Percentiles rank a stretch among this genome's conserved stretches.
These are phyloP conservation scores for Podila verticillata DNA, from an alignment of 192 early-diverging fungal genomes.

Conservation along the genomic window DNA sequence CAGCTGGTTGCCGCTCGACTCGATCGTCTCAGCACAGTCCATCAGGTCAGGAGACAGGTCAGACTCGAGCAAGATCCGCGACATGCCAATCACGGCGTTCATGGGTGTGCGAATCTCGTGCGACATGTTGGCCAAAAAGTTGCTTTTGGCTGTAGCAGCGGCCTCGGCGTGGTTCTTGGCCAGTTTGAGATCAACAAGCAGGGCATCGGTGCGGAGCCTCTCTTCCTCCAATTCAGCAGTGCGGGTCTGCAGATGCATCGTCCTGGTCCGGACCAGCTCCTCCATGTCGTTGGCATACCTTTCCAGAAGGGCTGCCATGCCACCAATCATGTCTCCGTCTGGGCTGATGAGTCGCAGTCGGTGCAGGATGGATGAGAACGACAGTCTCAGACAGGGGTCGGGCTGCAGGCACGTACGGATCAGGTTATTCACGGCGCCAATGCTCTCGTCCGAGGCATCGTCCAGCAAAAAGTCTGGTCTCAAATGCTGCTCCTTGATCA, in stretches of 20 bases:
- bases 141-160: slow-evolving; percentile 54
- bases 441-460: slow-evolving; percentile 43
- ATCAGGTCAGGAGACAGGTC: slow-evolving; percentile 75
- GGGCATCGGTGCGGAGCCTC: slow-evolving; percentile 36
- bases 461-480: slow-evolving; percentile 45
- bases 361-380: slow-evolving; percentile 31
- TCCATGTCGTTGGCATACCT: slow-evolving; percentile 60
- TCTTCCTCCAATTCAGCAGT: slow-evolving; percentile 57
- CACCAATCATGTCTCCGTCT: slow-evolving; percentile 52
- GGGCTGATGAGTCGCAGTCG: slow-evolving; percentile 41
- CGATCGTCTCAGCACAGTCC: slow-evolving; percentile 63
- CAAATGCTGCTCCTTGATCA: slow-evolving; percentile 34
- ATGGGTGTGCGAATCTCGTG: slow-evolving; percentile 79
- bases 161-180: slow-evolving; percentile 62
- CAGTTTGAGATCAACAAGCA: slow-evolving; percentile 45
- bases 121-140: slow-evolving; percentile 83
- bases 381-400: slow-evolving; percentile 21
- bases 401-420: slow-evolving; percentile 42
- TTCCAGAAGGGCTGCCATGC: slow-evolving; percentile 55
- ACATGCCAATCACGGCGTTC: slow-evolving; percentile 80
- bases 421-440: slow-evolving; percentile 46
- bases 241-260: slow-evolving; percentile 52
- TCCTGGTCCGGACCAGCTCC: slow-evolving; percentile 50
- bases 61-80: slow-evolving; percentile 72
- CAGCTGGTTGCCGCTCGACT: slow-evolving; percentile 51